Evolutionary conservation across 2,329 filamentous ascomycete genomes (phyloP), one percentile per base, ranked within the genome.

Genomic region (Aureobasidium sp.): DNA sequence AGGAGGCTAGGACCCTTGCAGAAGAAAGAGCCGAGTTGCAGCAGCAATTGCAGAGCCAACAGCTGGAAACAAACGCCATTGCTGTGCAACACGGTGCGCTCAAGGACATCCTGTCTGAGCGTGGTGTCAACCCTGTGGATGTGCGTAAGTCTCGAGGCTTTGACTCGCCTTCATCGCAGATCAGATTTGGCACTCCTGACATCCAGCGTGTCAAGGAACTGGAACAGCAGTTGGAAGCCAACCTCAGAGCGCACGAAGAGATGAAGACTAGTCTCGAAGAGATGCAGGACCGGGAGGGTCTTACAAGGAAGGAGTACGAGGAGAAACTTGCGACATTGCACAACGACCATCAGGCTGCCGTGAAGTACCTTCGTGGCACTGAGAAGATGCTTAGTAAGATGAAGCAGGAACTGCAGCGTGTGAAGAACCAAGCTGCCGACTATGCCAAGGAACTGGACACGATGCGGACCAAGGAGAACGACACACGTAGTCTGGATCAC

Each of bases 321-420:
- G 92, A 96, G 72, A 96, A 96, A 74, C 81, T 99, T 57, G 84
- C 90, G 62, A 92, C 96, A 70, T 84, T 99, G 33, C 92, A 97
- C 75, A 95, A 92, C 71, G 94, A 99, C 73, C 96, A 99, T 72
- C 91, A 96, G 74, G 96, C 94, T 43, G 93, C 94, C 17, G 92
- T 97, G 53, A 94, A 96, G 74, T 99, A 99, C 70, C 90, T 99
- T 66, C 95, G 96, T 74, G 94, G 94, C 61, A 97, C 94, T 1
- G 94, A 99, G 75, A 97, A 96, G 81, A 96, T 99, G 91, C 83
- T 99, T 51, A 92, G 94, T 74, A 93, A 95, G 74, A 93, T 99
- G 81, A 97, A 97, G 78, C 91, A 96, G 69, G 94, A 99, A 75
- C 80, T 99, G n/a, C 81, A 88, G 59, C 89, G 91, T 61, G 94